phyloP scores from a whole-genome alignment of 1,139 yeast genomes.

The Yamadazyma oceani region DNA sequence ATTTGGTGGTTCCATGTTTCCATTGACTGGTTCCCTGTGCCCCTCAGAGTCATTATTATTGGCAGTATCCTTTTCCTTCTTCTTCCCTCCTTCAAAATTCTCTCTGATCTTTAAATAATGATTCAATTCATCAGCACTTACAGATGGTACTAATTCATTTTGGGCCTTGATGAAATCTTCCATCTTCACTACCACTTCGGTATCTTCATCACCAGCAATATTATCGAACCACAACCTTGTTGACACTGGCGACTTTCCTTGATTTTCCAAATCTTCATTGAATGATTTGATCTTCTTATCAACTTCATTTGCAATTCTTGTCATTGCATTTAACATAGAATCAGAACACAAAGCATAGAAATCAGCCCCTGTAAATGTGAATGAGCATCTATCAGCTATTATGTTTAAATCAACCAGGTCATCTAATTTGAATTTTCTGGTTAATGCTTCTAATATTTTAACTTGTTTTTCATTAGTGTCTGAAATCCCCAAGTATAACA shows the following conservation, averaged over 20 bases:
- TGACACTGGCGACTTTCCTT: slow-evolving; percentile 46
- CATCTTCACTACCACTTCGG: slow-evolving; percentile 63
- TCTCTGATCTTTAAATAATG: slow-evolving; percentile 79
- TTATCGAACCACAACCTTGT: slow-evolving; percentile 93
- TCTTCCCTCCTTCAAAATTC: slow-evolving; percentile 67
- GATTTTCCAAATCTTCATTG: slow-evolving; percentile 34
- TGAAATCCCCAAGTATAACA: slow-evolving; percentile 89
- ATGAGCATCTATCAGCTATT: slow-evolving; percentile 77
- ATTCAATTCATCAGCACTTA: slow-evolving; percentile 79
- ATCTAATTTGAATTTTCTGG: slow-evolving; percentile 73
- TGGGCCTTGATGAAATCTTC: slow-evolving; percentile 78
- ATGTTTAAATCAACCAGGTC: slow-evolving; percentile 56
- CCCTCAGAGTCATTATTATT: too few relatives aligned
- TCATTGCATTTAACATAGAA: slow-evolving; percentile 94
- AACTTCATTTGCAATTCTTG: slow-evolving; percentile 75
- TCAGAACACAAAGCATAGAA: slow-evolving; percentile 94
- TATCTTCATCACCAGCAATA: slow-evolving; percentile 66
- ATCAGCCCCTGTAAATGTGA: slow-evolving; percentile 95
- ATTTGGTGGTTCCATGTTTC: slow-evolving; percentile 1
- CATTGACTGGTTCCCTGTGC: slow-evolving; percentile 3
- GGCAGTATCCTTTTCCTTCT: slow-evolving; percentile 20
- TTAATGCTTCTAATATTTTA: slow-evolving; percentile 82
- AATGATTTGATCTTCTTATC: slow-evolving; percentile 61
- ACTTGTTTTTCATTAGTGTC: slow-evolving; percentile 89
- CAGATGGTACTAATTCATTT: slow-evolving; percentile 74